phyloP scores from a whole-genome alignment of 331 rosid genomes.

The Stylosanthes scabra region DNA sequence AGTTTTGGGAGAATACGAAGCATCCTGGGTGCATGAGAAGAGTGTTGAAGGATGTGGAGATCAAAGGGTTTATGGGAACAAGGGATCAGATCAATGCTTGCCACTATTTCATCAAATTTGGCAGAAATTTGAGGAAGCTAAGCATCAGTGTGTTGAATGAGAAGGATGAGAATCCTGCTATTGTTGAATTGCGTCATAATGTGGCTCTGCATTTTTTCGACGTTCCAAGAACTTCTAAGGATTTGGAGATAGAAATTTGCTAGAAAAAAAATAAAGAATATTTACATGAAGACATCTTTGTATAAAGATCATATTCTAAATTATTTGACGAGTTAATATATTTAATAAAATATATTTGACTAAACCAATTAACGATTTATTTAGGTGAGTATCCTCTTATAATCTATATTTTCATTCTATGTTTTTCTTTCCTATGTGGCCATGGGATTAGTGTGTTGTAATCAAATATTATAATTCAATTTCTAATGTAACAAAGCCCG shows the following conservation, averaged over 20 bases:
- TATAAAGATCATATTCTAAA: no score
- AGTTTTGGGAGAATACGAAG: neutral
- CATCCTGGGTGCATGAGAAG: conserved; percentile 7
- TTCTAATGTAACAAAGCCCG: no score
- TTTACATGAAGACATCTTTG: no score
- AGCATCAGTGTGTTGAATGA: neutral
- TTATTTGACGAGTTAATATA: no score
- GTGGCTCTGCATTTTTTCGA: neutral
- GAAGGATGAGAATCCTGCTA: neutral
- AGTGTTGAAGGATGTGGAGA: conserved; percentile 47
- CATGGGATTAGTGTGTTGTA: no score
- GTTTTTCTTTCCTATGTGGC: no score
- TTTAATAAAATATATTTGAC: no score
- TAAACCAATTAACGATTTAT: no score
- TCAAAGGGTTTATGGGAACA: conserved; percentile 39
- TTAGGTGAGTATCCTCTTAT: no score
- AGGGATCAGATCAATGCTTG: neutral
- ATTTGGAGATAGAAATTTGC: neutral
- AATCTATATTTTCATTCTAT: no score
- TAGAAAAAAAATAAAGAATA: no score
- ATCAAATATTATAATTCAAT: no score
- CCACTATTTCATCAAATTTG: neutral
- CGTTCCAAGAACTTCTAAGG: neutral
- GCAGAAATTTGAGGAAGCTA: conserved; percentile 20
- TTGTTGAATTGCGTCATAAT: fast-evolving